Base-by-base conservation (phyloP, 1,284 basidiomycete species). In the Cryptococcus sp. region DNA sequence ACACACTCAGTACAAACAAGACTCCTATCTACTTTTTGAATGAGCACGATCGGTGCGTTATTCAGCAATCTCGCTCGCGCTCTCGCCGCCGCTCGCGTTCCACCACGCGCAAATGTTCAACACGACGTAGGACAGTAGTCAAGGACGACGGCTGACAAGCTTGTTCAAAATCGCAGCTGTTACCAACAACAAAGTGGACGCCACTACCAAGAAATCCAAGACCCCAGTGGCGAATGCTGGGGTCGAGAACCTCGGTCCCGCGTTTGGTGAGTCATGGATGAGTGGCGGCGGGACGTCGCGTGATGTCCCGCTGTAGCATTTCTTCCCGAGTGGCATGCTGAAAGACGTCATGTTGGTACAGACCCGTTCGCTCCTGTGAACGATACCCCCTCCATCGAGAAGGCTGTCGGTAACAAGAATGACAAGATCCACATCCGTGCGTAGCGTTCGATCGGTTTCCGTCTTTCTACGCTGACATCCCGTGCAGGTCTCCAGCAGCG, bases 371-470 rank as follows among this genome's bases (percentile, higher is more conserved):
- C 69, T 84, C 89, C 77, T 83, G 80, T 76, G 80, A 51, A 42
- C 60, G 67, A 64, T 18, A 72, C 70, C 40, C 70, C 73, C 38
- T 63, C 67, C 67, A 83, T 80, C 72, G 81, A 87, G 71, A 85
- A 89, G 81, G 86, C 88, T 71, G 88, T 89, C 68, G 88, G 88
- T 65, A 65, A 57, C 56, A 85, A 87, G 75, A 80, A 84, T 72
- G 87, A 91, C 78, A 91, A 93, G 79, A 91, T 94, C 77, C 91
- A 94, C 78, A 89, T 95, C 75, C 91, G 91, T 77, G 48, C 65
- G 77, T 73, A 5, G 40, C 20, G n/a, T 44, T 24, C 5, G 11
- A 16, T 23, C 37, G 5, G 37, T 35, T 33, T 23, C 39, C 58
- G 35, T 42, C 20, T 40, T 15, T 47, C 48, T 45, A 12, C 54